Base-by-base conservation (phyloP, 2,329 filamentous ascomycete species). In the Rugonectria rugulosa region DNA sequence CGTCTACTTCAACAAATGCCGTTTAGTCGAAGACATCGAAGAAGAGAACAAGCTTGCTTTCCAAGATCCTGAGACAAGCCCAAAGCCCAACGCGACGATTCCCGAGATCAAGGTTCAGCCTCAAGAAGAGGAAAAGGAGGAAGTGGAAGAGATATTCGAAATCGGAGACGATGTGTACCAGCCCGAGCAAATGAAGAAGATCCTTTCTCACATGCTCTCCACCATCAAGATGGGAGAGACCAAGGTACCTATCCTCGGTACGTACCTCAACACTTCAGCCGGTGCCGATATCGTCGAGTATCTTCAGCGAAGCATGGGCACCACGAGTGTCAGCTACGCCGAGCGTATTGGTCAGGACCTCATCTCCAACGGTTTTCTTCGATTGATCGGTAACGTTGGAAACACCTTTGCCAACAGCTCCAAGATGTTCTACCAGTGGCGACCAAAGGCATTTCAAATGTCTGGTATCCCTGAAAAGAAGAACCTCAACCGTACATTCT, bases 31-130 rank as follows among this genome's bases (percentile, higher is more conserved):
- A 73, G 95, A 99, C 71, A 79, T 98, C 57, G 95, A 99, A 73
- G 95, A 99, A 76, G 96, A 99, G 79, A 97, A 97, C 74, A 98
- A 99, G 77, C 84, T 99, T 51, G 95, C 93, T 32, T 99, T 99
- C 76, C 92, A 97, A 73, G 92, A 93, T 63, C 92, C 92, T 2
- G 85, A 88, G 67, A 79, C 74, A 27, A 92, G 89, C 72, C 88
- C 90, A 3, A 80, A 87, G 72, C 72, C 80, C 36, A 68, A 66
- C 56, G 81, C 85, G 50, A 74, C 75, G 29, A 89, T 92, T 34
- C 90, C 91, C 38, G 93, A 92, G 70, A 96, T 99, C 75, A 96
- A 97, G 74, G 88, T 98, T 34, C 87, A 90, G 17, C 82, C 89
- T 40, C 84, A 86, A 61, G 83, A 85, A 53, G 81, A 83, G 14